Base-by-base conservation (phyloP, 345 rosid genomes). In the Lepidium sativum region DNA sequence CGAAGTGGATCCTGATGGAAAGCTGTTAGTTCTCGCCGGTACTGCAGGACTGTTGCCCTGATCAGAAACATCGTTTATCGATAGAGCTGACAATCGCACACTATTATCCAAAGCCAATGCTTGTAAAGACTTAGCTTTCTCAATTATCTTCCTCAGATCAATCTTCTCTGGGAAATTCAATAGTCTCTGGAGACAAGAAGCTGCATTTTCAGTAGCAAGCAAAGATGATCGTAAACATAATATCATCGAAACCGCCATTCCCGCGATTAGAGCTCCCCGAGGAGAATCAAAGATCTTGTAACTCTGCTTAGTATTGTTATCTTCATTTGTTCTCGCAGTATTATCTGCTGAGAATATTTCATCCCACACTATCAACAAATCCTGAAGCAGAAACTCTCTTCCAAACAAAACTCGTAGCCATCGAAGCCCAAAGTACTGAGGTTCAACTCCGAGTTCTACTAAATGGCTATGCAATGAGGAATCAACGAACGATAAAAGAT, bases 361-460 rank as follows among this genome's bases (percentile, higher is more conserved):
- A 74, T 94, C 99, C 99, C 99, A 94, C 52, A 94, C 72, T 58
- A 82, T 60, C 80, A 94, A 82, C 41, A 94, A 84, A 78, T 81
- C 81, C 40, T 63, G 82, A 63, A 94, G 92, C 15, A 83, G 70
- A 74, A 94, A 86, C 65, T 94, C 99, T 45, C 99, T 85, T 54
- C 97, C 97, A 72, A 86, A 94, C 77, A 90, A 72, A 69, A 94
- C 99, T 1, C 99, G 75, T 57, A 94, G 67, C 99, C 99, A 94
- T 41, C 99, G 95, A 45, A 94, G 92, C 42, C 89, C 86, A 59
- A 94, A 94, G 78, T 94, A 90, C 75, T 94, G 99, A 20, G 99
- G 99, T 77, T 94, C 97, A 67, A 90, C 96, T 60, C 96, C 92
- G 9, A 94, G 90, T 63, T 94, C 96, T 27, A 86, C 83, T 9